These are phyloP conservation scores for Ceratopteris richardii DNA, from an alignment of 75 land plant genomes.

Conservation along the genomic window DNA sequence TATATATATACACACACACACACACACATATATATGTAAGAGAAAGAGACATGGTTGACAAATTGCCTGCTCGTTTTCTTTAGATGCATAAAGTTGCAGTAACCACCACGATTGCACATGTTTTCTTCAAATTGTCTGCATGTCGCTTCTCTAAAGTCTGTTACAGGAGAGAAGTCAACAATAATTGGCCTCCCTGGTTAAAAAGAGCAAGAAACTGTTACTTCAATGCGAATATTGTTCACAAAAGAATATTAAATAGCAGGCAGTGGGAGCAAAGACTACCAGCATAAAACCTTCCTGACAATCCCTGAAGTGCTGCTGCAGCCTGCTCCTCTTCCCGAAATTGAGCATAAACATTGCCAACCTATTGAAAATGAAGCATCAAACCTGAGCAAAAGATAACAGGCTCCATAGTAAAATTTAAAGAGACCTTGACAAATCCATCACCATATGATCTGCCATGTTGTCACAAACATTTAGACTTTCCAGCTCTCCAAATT, in stretches of 20 bases:
- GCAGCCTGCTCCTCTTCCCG: constrained; percentile 49
- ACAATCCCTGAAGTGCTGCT: constrained; percentile 31
- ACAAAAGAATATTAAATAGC: not conserved
- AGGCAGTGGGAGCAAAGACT: not conserved
- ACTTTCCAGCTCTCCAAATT: constrained; percentile 64
- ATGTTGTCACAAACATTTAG: constrained; percentile 69
- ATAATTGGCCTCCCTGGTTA: constrained; percentile 45
- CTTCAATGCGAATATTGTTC: not conserved
- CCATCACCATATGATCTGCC: constrained; percentile 59
- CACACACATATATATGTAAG: too few species aligned
- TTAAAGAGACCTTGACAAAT: not conserved
- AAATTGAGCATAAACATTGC: constrained; percentile 51
- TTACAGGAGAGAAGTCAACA: constrained; percentile 45
- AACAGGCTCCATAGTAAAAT: not conserved
- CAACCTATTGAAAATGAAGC: constrained; percentile 21
- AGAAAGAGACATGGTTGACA: too few species aligned
- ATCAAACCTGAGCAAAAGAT: not conserved
- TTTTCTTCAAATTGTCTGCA: constrained; percentile 53
- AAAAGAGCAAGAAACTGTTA: not conserved
- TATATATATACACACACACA: too few species aligned
- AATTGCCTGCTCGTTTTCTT: constrained; percentile 38
- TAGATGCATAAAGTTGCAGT: constrained; percentile 52
- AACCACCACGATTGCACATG: constrained; percentile 53
- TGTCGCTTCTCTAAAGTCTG: constrained; percentile 52
- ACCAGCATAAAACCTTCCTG: constrained; percentile 51